Percentiles rank a stretch among this genome's conserved stretches.
These are phyloP conservation scores for Dryas drummondii DNA, from an alignment of 306 rosid genomes.

Conservation along the genomic window DNA sequence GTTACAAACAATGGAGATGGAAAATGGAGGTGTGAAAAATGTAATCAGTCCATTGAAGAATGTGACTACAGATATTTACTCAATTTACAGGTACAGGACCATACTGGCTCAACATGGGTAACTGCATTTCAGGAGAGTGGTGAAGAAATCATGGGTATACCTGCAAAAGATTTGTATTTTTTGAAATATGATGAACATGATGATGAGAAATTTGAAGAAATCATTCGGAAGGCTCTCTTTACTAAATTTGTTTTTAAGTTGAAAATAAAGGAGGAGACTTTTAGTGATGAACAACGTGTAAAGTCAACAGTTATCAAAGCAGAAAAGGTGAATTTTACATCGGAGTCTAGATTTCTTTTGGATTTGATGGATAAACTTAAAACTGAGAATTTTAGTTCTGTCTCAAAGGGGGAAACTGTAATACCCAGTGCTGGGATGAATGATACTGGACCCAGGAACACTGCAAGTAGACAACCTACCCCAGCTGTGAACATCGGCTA, in stretches of 20 bases:
- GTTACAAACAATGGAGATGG: conserved; percentile 88
- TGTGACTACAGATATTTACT: conserved; percentile 87
- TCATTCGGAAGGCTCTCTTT: conserved; percentile 63
- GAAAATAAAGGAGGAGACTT: conserved; percentile 84
- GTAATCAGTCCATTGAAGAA: conserved; percentile 54
- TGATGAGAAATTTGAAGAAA: conserved; percentile 61
- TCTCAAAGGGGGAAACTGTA: conserved; percentile 34
- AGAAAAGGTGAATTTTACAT: conserved; percentile 52
- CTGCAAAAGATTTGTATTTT: conserved; percentile 68
- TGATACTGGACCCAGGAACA: conserved; percentile 30
- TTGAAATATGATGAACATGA: conserved; percentile 67
- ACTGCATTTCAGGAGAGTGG: conserved; percentile 95
- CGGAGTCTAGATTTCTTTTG: conserved; percentile 46
- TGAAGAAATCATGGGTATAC: conserved; percentile 76
- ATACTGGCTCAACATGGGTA: conserved; percentile 80
- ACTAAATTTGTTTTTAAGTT: conserved; percentile 62
- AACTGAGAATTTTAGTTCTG: conserved; percentile 31
- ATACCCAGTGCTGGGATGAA: conserved; percentile 32
- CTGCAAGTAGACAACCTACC: conserved; percentile 39
- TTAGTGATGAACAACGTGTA: conserved; percentile 80
- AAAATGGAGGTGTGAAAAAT: conserved; percentile 85
- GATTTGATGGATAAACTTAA: conserved; percentile 60
- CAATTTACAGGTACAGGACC: conserved; percentile 79
- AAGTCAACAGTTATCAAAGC: conserved; percentile 79
- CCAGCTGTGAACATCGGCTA: conserved; percentile 38